A percentile compares a stretch with the other conserved stretches of the same genome.
phyloP scores from a whole-genome alignment of 352 stramenopile species.

The Phytopythium delawarense region DNA sequence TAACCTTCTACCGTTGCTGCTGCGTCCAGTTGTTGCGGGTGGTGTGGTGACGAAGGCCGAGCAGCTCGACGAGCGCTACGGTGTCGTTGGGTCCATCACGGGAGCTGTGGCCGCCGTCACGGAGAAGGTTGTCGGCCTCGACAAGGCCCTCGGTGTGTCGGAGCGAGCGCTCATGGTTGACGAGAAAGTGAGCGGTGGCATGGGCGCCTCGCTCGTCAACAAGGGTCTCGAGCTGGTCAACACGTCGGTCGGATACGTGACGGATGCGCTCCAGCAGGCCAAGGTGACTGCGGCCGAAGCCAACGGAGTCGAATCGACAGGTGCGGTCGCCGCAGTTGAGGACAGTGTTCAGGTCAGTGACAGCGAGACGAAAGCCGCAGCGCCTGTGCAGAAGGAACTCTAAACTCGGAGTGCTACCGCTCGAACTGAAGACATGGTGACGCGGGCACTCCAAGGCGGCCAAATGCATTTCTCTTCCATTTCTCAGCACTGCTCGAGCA shows the following conservation, averaged over 20 bases:
- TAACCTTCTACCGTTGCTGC: not conserved
- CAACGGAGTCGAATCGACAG: not conserved
- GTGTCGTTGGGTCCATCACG: constrained; percentile 45
- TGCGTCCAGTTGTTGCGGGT: constrained; percentile 32
- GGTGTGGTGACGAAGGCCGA: constrained; percentile 52
- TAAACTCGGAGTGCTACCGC: constrained; percentile 6
- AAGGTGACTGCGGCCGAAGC: constrained; percentile 48
- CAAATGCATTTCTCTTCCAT: not conserved
- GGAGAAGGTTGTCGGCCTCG: constrained; percentile 46
- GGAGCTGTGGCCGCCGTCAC: constrained; percentile 45
- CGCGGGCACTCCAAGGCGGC: not conserved
- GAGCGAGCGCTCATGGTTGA: constrained; percentile 64
- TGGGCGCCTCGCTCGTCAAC: constrained; percentile 50
- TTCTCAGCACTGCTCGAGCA: not conserved
- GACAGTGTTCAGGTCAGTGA: not conserved
- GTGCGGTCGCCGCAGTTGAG: not conserved
- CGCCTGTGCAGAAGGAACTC: constrained; percentile 16
- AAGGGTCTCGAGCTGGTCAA: constrained; percentile 53
- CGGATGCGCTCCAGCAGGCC: constrained; percentile 52
- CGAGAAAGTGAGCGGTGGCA: constrained; percentile 66
- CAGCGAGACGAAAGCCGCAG: constrained; percentile 10
- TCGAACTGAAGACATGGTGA: not conserved
- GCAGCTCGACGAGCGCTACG: constrained; percentile 53
- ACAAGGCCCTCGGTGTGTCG: constrained; percentile 58
- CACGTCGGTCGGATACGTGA: constrained; percentile 66